Percentiles rank a stretch among this genome's conserved stretches.
phyloP scores from a whole-genome alignment of 179 eudicot species.

The Sideroxylon spinosum region DNA sequence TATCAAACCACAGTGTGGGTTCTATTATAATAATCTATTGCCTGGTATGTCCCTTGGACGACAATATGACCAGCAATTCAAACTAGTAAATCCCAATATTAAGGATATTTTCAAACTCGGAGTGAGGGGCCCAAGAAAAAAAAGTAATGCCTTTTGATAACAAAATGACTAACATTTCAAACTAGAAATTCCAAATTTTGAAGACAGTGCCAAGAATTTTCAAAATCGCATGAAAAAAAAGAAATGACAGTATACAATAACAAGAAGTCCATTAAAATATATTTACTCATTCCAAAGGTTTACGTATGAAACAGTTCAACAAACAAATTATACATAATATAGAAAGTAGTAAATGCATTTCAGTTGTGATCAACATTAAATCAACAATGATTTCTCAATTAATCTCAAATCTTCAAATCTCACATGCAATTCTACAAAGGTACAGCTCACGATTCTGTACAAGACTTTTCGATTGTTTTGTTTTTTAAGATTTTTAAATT shows the following conservation, averaged over 20 bases:
- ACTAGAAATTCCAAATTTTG: no score
- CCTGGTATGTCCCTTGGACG: background rate
- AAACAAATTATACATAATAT: background rate
- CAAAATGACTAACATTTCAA: no score
- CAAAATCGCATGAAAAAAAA: background rate
- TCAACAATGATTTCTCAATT: background rate
- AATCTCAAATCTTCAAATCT: background rate
- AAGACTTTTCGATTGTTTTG: no score
- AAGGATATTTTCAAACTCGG: no score
- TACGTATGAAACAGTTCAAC: background rate
- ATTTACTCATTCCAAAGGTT: background rate
- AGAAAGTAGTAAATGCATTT: no score
- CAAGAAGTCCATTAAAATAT: background rate
- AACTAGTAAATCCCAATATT: no score
- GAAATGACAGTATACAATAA: background rate
- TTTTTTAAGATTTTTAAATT: no score
- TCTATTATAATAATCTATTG: background rate
- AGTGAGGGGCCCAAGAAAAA: no score
- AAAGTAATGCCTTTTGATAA: no score
- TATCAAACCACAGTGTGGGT: no score
- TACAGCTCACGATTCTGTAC: no score
- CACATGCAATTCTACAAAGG: background rate
- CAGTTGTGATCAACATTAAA: background rate
- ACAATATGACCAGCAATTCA: background rate
- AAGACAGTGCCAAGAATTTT: no score